Evolutionary conservation across 345 rosid species (phyloP).

Genomic region (Sonneratia alba): DNA sequence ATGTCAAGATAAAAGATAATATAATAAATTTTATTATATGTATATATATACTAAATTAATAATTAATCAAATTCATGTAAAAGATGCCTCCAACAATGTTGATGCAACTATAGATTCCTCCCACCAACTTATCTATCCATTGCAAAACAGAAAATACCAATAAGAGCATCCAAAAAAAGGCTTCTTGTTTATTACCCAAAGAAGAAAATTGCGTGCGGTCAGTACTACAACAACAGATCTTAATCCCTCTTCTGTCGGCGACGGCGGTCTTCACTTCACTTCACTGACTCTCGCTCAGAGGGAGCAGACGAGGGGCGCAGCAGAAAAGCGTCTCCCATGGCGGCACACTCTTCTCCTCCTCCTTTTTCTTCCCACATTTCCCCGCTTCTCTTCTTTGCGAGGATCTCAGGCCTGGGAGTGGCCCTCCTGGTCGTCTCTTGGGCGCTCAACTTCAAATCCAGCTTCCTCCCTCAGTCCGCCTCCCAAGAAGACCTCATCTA

Average conservation of each 20-base stretch:
- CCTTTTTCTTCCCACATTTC: slow-evolving; percentile 17
- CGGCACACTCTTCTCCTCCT: slow-evolving; percentile 4
- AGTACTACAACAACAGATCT: not conserved
- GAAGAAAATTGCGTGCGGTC: not conserved
- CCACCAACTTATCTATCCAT: no score
- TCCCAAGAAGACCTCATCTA: slow-evolving; percentile 46
- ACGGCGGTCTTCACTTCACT: not conserved
- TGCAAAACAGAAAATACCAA: no score
- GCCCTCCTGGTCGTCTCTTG: slow-evolving; percentile 56
- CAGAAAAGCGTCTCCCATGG: slow-evolving; percentile 8
- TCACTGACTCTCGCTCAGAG: not conserved
- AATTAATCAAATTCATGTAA: no score
- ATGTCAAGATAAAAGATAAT: no score
- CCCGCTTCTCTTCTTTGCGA: slow-evolving; percentile 52
- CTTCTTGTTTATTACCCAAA: not conserved
- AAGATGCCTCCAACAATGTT: no score
- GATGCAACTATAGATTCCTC: no score
- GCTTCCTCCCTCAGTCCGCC: slow-evolving; percentile 44
- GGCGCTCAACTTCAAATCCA: slow-evolving; percentile 54
- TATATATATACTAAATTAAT: no score
- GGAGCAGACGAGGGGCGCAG: not conserved
- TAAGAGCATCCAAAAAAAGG: not conserved
- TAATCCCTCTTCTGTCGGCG: not conserved
- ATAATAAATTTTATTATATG: no score
- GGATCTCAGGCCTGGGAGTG: slow-evolving; percentile 49